Evolutionary conservation across 2,329 filamentous ascomycete species (phyloP), one percentile per base, ranked within the genome.

Genomic region (Colletotrichum magnum): DNA sequence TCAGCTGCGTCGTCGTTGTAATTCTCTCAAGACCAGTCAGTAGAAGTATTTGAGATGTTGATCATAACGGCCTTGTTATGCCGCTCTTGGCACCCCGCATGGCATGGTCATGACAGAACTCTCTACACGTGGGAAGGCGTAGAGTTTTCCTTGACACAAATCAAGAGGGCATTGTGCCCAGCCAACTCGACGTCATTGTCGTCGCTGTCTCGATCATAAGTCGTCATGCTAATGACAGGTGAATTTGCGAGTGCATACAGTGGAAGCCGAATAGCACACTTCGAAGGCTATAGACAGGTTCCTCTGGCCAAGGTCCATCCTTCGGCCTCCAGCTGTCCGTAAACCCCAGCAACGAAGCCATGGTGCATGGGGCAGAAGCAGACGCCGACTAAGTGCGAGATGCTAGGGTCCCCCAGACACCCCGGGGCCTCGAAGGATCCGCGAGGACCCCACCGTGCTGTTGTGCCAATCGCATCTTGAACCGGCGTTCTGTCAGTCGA

Each of bases 391-490:
- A 32, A 51, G 51, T 24, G 15, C n/a, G n/a, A 7, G 36, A 13
- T 7, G 56, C 36, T 16, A n/a, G 45, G 62, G 56, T 28, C 45
- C 41, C 54, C 54, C 32, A 5, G 54, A 26, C 41, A 26, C 24
- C 43, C 60, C 41, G 26, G 45, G 45, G 18, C 10, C 54, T 21
- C 5, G 39, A 47, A 15, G 21, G 32, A 16, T 15, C 16, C n/a
- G 12, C 48, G 26, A 5, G 21, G 48, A 53, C n/a, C 50, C 56
- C 56, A 26, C 24, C n/a, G 32, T 5, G 36, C 51, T 58, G 61
- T 10, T 59, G 54, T 52, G 16, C 66, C 66, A 65, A 68, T 68
- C 61, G 65, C 61, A 65, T 59, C 54, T 65, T 52, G 41, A 39
- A 26, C 50, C 39, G 36, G 15, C 26, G 24, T 51, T n/a, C 21